Conservation (phyloP, 192 early-diverging fungal species). For the Dissophora ornata region DNA sequence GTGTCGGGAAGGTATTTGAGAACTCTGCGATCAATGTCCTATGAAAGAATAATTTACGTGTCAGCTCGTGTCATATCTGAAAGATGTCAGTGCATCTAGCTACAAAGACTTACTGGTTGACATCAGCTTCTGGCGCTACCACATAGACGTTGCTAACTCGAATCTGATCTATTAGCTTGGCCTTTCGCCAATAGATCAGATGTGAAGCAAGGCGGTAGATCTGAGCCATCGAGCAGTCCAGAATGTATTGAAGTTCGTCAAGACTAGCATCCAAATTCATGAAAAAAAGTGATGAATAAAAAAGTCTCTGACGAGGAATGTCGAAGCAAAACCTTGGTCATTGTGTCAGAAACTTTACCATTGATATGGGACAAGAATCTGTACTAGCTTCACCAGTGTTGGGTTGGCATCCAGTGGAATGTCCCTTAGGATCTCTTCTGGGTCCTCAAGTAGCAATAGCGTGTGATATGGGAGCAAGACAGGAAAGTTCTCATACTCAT, state of each 20-base stretch:
- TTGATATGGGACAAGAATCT: conserved; percentile 87
- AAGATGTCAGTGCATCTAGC: background rate
- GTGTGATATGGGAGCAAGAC: conserved; percentile 90
- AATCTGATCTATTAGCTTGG: conserved; percentile 89
- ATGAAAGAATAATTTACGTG: no score
- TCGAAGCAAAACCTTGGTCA: no score
- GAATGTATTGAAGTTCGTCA: conserved; percentile 79
- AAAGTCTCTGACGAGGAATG: no score
- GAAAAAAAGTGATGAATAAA: background rate
- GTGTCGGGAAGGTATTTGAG: conserved; percentile 61
- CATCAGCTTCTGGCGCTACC: conserved; percentile 70
- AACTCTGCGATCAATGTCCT: conserved; percentile 67
- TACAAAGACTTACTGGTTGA: conserved; percentile 61
- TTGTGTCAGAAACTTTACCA: conserved; percentile 55
- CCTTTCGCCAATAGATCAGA: conserved; percentile 93
- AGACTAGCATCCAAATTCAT: conserved; percentile 59
- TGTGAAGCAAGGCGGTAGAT: conserved; percentile 91
- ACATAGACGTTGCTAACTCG: conserved; percentile 83
- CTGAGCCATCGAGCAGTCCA: conserved; percentile 95
- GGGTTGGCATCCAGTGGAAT: conserved; percentile 87
- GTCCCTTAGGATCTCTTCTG: conserved; percentile 79
- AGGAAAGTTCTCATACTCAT: conserved; percentile 77
- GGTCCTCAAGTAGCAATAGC: conserved; percentile 84
- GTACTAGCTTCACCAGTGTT: conserved; percentile 88
- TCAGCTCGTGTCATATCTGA: no score